A percentile compares a stretch with the other conserved stretches of the same genome.
These are phyloP conservation scores for Neurospora sp. DNA, from an alignment of 495 filamentous ascomycete genomes.

Conservation along the genomic window DNA sequence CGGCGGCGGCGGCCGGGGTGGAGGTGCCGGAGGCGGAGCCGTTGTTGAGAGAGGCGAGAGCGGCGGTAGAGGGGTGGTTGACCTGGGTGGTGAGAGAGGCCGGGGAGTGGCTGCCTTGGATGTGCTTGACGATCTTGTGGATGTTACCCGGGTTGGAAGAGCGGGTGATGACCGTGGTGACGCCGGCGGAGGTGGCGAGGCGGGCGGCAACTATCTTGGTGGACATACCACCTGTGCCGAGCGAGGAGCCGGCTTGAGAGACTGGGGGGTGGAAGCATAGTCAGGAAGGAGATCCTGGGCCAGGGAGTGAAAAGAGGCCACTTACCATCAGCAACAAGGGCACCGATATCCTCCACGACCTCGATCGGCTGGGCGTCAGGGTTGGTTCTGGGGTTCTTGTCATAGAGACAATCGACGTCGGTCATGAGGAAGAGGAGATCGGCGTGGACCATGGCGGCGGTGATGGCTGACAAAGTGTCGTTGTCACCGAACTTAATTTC, in stretches of 20 bases:
- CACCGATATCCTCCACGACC: slow-evolving; percentile 79
- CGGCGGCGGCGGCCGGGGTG: slow-evolving; percentile 4
- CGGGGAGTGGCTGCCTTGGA: slow-evolving; percentile 47
- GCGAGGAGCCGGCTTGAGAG: slow-evolving; percentile 72
- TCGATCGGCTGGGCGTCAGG: slow-evolving; percentile 83
- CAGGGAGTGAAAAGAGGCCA: neutral
- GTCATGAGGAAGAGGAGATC: slow-evolving; percentile 98
- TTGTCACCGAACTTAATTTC: slow-evolving; percentile 99
- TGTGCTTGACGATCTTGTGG: slow-evolving; percentile 69
- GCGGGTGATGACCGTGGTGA: slow-evolving; percentile 88
- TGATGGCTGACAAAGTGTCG: slow-evolving; percentile 92
- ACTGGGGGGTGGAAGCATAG: slow-evolving; percentile 35
- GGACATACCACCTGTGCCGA: slow-evolving; percentile 96
- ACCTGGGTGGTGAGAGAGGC: slow-evolving; percentile 15
- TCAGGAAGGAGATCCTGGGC: neutral
- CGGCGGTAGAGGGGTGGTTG: slow-evolving; percentile 6
- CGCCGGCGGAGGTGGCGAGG: slow-evolving; percentile 86
- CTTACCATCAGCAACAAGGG: slow-evolving; percentile 71
- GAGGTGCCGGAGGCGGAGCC: neutral
- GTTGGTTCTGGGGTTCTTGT: slow-evolving; percentile 80
- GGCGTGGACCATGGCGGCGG: slow-evolving; percentile 92
- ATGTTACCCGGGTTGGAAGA: slow-evolving; percentile 92
- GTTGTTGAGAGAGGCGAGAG: neutral
- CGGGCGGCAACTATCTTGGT: slow-evolving; percentile 95
- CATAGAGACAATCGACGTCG: slow-evolving; percentile 94